phyloP scores from a whole-genome alignment of 768 basidiomycete genomes.

The Pisolithus tinctorius region DNA sequence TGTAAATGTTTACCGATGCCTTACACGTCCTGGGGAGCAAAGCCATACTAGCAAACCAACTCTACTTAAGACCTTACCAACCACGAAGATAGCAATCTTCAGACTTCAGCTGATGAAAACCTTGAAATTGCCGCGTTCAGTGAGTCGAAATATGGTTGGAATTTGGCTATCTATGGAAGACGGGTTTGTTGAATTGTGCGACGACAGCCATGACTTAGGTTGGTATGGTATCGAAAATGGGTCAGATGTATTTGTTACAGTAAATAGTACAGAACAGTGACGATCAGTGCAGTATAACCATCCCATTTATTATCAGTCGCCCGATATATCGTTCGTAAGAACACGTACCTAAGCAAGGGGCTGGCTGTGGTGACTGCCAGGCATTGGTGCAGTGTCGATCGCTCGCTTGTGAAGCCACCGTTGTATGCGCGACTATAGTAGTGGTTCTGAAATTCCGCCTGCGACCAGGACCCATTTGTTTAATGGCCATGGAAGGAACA shows the following conservation, averaged over 20 bases:
- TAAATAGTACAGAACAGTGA: slow-evolving; percentile 17
- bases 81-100: slow-evolving; percentile 60
- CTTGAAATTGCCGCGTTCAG: slow-evolving; percentile 23
- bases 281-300: not conserved
- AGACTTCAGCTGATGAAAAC: slow-evolving; percentile 58
- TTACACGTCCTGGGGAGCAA: slow-evolving; percentile 14
- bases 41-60: slow-evolving; percentile 15
- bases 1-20: slow-evolving; percentile 25
- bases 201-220: slow-evolving; percentile 49
- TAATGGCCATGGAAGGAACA: slow-evolving; percentile 1
- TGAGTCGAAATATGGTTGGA: slow-evolving; percentile 27
- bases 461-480: slow-evolving; percentile 6
- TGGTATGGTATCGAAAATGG: slow-evolving; percentile 70
- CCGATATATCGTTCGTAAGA: not conserved
- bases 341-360: not conserved
- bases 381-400: no score
- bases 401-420: no score
- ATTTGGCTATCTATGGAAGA: slow-evolving; percentile 57
- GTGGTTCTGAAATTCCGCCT: not conserved
- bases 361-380: no score
- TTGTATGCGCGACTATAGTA: not conserved
- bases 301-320: not conserved
- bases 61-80: slow-evolving; percentile 53
- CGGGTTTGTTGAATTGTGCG: slow-evolving; percentile 41
- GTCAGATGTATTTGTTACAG: slow-evolving; percentile 24